These are phyloP conservation scores for Ophiocordyceps sinensis DNA, from an alignment of 2,329 filamentous ascomycete genomes.

Conservation along the genomic window DNA sequence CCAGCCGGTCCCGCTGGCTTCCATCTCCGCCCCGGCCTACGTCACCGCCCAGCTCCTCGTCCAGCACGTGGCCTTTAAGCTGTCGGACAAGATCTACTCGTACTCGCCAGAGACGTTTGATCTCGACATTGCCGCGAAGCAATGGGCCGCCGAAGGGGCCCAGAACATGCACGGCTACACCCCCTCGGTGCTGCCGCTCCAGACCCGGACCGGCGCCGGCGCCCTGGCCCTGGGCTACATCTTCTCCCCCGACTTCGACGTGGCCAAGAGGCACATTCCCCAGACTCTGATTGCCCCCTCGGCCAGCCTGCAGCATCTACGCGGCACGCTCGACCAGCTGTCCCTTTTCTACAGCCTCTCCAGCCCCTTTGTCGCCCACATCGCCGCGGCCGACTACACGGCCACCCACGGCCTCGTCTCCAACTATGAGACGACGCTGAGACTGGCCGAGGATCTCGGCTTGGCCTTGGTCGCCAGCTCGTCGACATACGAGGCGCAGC, in stretches of 20 bases:
- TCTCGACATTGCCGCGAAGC: conserved; percentile 67
- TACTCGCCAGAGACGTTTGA: conserved; percentile 93
- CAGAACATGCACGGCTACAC: conserved; percentile 71
- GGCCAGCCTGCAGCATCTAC: conserved; percentile 65
- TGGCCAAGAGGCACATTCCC: conserved; percentile 79
- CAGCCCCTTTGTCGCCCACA: conserved; percentile 83
- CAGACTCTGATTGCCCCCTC: conserved; percentile 84
- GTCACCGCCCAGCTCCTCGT: conserved; percentile 85
- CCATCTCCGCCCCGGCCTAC: conserved; percentile 79
- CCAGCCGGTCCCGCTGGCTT: conserved; percentile 35
- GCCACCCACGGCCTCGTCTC: conserved; percentile 57
- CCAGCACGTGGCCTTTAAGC: conserved; percentile 87
- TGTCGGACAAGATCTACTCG: conserved; percentile 95
- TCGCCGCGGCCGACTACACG: conserved; percentile 81
- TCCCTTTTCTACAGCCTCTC: conserved; percentile 82
- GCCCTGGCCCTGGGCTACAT: conserved; percentile 90
- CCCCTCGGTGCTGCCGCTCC: conserved; percentile 64
- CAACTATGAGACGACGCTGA: conserved; percentile 72
- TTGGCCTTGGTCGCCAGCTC: conserved; percentile 73
- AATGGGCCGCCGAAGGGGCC: conserved; percentile 58
- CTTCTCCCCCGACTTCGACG: conserved; percentile 92
- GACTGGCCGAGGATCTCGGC: conserved; percentile 77
- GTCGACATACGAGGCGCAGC: conserved; percentile 83
- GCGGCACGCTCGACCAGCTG: conserved; percentile 78
- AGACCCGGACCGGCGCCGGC: conserved; percentile 81